phyloP scores from a whole-genome alignment of 2,329 filamentous ascomycete genomes.

The Aspergillus amoenus region DNA sequence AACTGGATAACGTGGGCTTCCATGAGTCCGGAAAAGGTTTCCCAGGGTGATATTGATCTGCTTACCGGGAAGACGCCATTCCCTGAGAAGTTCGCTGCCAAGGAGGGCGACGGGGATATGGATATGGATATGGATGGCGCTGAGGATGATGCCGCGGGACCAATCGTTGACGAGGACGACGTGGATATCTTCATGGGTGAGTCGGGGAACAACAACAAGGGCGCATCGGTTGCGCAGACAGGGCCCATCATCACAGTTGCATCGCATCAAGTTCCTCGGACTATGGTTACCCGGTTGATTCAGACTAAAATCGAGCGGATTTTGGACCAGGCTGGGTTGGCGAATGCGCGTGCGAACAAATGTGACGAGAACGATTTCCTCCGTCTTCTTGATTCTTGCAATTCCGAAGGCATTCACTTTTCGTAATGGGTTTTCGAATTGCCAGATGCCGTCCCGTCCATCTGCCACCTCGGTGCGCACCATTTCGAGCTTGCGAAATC shows the following conservation, averaged over 20 bases:
- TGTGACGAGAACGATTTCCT: conserved; percentile 89
- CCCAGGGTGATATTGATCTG: conserved; percentile 50
- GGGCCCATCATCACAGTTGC: conserved; percentile 38
- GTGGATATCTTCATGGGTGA: conserved; percentile 47
- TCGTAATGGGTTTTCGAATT: not conserved
- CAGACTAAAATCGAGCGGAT: conserved; percentile 77
- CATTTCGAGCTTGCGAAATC: not conserved
- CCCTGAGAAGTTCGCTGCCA: not conserved
- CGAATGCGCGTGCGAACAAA: conserved; percentile 73
- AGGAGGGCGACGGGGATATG: conserved; percentile 19
- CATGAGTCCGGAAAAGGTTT: conserved; percentile 41
- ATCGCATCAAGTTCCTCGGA: conserved; percentile 67
- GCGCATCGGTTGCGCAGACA: conserved; percentile 59
- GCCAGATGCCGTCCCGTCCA: not conserved
- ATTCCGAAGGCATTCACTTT: conserved; percentile 21
- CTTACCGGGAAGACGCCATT: conserved; percentile 30
- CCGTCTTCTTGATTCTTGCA: conserved; percentile 68
- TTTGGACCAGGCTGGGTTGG: conserved; percentile 71
- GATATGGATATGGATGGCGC: conserved; percentile 38
- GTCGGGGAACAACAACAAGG: conserved; percentile 23
- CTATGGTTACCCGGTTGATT: conserved; percentile 72
- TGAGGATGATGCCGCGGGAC: conserved; percentile 43
- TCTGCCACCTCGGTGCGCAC: not conserved
- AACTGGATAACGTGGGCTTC: conserved; percentile 21
- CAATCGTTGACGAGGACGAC: conserved; percentile 41